A percentile compares a stretch with the other conserved stretches of the same genome.
phyloP scores from a whole-genome alignment of 495 filamentous ascomycete genomes.

The Tuber microsphaerosporum region DNA sequence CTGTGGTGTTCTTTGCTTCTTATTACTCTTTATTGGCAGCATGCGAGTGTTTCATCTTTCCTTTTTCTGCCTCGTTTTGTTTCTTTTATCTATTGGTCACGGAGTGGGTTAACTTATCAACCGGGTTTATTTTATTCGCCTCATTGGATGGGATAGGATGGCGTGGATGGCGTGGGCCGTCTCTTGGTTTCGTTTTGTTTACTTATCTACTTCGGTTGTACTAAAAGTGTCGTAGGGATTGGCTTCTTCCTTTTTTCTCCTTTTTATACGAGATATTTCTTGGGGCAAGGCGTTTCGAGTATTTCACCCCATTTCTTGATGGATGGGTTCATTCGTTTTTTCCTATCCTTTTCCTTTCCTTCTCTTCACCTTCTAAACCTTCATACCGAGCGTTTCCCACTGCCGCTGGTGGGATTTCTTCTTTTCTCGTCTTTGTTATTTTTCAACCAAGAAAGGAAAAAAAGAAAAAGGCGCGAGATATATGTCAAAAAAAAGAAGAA shows the following conservation, averaged over 20 bases:
- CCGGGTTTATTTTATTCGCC: neutral
- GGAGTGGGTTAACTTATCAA: neutral
- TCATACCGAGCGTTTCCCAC: neutral
- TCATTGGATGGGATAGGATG: neutral
- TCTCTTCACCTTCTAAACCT: neutral
- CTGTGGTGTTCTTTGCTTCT: neutral
- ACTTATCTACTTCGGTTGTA: neutral
- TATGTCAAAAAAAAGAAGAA: neutral
- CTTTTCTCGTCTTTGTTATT: neutral
- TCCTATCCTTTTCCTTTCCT: neutral
- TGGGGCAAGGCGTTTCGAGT: neutral
- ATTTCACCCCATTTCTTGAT: neutral
- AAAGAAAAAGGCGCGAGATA: neutral
- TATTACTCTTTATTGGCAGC: neutral
- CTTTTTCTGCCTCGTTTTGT: neutral
- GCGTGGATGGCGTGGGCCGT: neutral
- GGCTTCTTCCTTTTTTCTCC: neutral
- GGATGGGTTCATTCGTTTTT: conserved; percentile 1
- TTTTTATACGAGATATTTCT: neutral
- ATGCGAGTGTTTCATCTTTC: neutral
- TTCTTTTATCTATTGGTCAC: neutral
- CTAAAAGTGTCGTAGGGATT: neutral
- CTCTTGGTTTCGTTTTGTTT: neutral
- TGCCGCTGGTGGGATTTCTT: neutral
- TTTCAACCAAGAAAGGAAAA: neutral